Percentiles rank a stretch among this genome's conserved stretches.
phyloP scores from a whole-genome alignment of 2,329 filamentous ascomycete species.

The Penicillium sp. region DNA sequence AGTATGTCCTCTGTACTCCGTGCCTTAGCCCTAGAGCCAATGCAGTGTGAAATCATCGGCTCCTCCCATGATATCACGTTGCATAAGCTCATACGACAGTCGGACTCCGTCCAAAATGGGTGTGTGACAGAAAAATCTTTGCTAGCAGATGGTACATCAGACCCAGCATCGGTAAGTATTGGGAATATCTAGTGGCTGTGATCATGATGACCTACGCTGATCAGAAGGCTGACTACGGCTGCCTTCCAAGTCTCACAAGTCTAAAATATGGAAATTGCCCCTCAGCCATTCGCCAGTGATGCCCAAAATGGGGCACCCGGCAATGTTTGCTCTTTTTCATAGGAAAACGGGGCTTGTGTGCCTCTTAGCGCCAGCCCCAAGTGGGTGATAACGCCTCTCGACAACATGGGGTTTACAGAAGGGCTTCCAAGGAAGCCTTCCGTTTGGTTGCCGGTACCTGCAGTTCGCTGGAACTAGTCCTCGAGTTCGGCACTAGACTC shows the following conservation, averaged over 20 bases:
- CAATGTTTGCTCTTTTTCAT: not conserved
- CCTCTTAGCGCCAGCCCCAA: not conserved
- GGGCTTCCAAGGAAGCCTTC: conserved; percentile 11
- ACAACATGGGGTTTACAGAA: not conserved
- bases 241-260: not conserved
- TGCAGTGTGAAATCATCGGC: conserved; percentile 12
- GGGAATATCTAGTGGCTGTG: not conserved
- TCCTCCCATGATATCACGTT: conserved; percentile 20
- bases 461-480: not conserved
- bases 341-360: not conserved
- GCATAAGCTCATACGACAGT: conserved; percentile 9
- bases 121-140: not conserved
- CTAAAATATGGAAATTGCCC: not conserved
- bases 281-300: not conserved
- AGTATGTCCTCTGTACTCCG: not conserved
- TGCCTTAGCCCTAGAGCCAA: not conserved
- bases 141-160: not conserved
- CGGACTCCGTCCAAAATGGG: not conserved
- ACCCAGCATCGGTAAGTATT: not conserved
- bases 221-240: not conserved
- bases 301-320: not conserved
- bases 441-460: conserved; percentile 11
- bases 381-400: not conserved
- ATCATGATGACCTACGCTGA: not conserved
- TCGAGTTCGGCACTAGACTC: not conserved